Evolutionary conservation across 179 eudicot genomes (phyloP).

Genomic region (Beta macrorhiza): DNA sequence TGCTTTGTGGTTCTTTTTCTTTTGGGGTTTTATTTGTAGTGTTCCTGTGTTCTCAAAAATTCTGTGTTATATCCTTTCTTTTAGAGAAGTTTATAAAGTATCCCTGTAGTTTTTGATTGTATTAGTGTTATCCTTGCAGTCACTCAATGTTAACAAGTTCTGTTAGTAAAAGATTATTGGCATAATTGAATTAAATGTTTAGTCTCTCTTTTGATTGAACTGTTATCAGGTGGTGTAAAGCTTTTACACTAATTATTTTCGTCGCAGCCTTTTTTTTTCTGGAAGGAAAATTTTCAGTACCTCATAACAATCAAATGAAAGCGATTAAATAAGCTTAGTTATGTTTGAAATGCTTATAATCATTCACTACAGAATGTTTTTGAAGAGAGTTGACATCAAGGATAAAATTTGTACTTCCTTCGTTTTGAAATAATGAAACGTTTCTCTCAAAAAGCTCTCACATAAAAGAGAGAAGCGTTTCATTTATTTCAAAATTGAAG

Average conservation of each 20-base stretch:
- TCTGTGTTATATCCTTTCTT: neutral
- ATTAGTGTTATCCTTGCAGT: neutral
- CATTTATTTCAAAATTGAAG: no score
- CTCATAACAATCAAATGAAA: neutral
- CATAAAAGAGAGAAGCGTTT: no score
- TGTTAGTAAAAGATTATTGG: neutral
- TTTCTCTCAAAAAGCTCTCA: no score
- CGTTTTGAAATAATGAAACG: no score
- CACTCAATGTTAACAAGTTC: neutral
- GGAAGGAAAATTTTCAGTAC: neutral
- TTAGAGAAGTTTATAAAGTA: neutral
- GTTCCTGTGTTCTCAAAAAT: neutral
- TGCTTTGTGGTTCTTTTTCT: neutral
- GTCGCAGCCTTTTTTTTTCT: neutral
- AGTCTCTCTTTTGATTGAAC: neutral
- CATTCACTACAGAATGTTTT: neutral
- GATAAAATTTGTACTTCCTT: neutral
- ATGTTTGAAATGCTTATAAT: neutral
- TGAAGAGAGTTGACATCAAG: neutral
- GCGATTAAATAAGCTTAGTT: neutral
- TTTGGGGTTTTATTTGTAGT: neutral
- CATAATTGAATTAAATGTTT: neutral
- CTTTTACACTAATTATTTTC: neutral
- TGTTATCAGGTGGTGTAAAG: neutral
- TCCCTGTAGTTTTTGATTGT: neutral